Base-by-base conservation (phyloP, 83 land plant species). In the Diphasiastrum complanatum region DNA sequence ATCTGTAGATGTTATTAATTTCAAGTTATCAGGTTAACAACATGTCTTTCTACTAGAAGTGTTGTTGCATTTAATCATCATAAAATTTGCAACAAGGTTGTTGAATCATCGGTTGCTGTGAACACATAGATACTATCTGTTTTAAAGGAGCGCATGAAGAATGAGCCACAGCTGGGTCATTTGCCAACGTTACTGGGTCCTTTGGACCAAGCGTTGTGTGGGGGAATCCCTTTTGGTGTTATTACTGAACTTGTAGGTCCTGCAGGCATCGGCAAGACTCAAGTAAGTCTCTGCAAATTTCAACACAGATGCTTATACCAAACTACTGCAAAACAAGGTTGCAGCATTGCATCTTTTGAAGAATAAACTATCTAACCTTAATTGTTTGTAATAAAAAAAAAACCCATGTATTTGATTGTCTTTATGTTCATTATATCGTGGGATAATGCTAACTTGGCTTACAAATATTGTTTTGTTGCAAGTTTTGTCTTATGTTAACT, bases 141-240 rank as follows among this genome's bases (percentile, higher is more conserved):
- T 28, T 46, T 75, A 81, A 67, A 79, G 60, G 82, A 76, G 29
- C 65, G 79, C 14, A 48, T 53, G 31, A 33, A 66, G 34, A 74
- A 70, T 22, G 91, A 76, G 52, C 25, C 59, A 25, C 61, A 48
- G 16, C 47, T 49, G 5, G 87, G 85, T 18, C 93, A 84, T 73
- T 77, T 86, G 51, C 80, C 78, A 26, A 89, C 96, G 51, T 45
- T 47, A n/a, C 55, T 89, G 57, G 61, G 51, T 49, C 87, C 77
- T 4, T 51, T 89, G 11, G 96, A 89, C 64, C 59, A 65, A 5
- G 85, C 88, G 12, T 73, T 89, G 37, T 75, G 79, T 60, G 96
- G 96, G 33, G 96, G 96, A 51, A 74, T 89, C 20, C 96, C 96
- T n/a, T 83, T 81, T 73, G 96, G 93, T 64, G 84, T 74, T 14